Base-by-base conservation (phyloP, 2,329 filamentous ascomycete species). In the Stachybotrys elegans region DNA sequence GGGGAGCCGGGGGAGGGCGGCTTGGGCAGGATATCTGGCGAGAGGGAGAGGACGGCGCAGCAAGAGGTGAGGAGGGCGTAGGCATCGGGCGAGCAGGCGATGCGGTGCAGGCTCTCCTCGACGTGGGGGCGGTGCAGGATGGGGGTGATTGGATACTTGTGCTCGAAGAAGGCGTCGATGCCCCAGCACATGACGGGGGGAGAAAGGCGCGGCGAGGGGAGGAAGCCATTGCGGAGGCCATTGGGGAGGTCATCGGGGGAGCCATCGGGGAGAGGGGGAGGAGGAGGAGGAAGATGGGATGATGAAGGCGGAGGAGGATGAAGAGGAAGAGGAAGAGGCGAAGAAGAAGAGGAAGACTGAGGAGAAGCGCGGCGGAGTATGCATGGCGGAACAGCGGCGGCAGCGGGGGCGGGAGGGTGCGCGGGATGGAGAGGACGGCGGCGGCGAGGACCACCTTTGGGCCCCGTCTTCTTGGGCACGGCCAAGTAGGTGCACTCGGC, bases 121-220 rank as follows among this genome's bases (percentile, higher is more conserved):
- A 56, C 47, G 3, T 51, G n/a, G 9, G 44, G 43, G 2, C 50
- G 54, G 37, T 62, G 43, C 2, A 64, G 20, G 13, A 65, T 57
- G 0, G 61, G 61, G 14, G 60, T 64, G 4, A 65, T 56, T 0
- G 60, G 58, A 16, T 64, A 63, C 41, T 64, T 65, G 41, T 64
- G 59, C 22, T 48, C 54, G 37, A 64, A 62, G 20, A 59, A 65
- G 2, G 54, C 60, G 36, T 62, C 52, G 1, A 65, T 29, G 16
- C 57, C 62, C 37, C 51, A 53, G 31, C 25, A 40, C 14, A 63
- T 43, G 3, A 58, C 40, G 4, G 47, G 34, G 2, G 40, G 39
- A 0, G 45, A 46, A 6, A 57, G 39, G 27, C 23, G 32, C 13
- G 48, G 29, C 1, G 46, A 51, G 12, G 46, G 48, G 36, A 11